Evolutionary conservation across 2,329 filamentous ascomycete species (phyloP).

Genomic region (Phialocephala sp.): DNA sequence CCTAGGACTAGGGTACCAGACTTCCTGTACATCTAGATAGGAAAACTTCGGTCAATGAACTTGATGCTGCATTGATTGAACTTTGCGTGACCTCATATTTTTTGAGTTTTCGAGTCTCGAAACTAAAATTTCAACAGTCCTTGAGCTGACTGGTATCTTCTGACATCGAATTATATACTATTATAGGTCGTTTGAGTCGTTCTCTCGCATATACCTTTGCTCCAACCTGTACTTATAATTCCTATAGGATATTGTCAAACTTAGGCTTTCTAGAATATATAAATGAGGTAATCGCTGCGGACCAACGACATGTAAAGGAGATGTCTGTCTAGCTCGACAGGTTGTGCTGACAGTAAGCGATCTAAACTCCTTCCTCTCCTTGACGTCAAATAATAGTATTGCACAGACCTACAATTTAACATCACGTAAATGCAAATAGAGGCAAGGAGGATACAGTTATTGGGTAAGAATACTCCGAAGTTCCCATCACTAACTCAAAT

Average conservation of each 20-base stretch:
- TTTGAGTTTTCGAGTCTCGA: neutral
- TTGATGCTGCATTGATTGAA: conserved; percentile 2
- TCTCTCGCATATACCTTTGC: too few species aligned
- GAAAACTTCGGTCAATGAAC: conserved; percentile 8
- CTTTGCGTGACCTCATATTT: neutral
- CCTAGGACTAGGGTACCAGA: neutral
- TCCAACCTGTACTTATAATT: too few species aligned
- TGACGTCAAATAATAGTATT: neutral
- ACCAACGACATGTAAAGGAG: too few species aligned
- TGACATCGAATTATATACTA: too few species aligned
- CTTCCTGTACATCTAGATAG: conserved; percentile 12
- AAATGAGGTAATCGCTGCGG: too few species aligned
- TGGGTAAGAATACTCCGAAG: neutral
- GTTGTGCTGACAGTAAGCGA: too few species aligned
- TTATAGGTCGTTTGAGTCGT: too few species aligned
- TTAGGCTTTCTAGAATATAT: too few species aligned
- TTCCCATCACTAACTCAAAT: neutral
- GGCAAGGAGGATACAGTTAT: neutral
- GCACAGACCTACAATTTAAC: neutral
- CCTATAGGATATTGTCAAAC: too few species aligned
- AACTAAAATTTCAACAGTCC: neutral
- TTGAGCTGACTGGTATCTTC: neutral
- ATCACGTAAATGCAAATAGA: neutral
- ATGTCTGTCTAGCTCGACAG: too few species aligned
- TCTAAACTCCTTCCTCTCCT: neutral